phyloP scores from a whole-genome alignment of 306 rosid genomes.

The Dicorynia guianensis region DNA sequence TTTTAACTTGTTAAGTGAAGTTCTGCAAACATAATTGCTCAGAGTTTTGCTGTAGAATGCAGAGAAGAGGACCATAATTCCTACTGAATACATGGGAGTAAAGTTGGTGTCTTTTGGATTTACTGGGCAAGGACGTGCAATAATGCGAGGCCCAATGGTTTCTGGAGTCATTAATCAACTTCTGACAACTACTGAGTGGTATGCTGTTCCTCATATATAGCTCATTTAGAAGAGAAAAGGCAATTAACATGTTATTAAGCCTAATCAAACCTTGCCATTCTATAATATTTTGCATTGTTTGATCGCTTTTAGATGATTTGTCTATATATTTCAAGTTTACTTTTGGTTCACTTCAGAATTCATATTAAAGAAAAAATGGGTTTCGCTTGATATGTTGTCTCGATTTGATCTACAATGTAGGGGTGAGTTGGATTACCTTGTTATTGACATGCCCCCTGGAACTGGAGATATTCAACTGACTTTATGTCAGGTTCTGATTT shows the following conservation, averaged over 20 bases:
- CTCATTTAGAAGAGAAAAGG: slow-evolving; percentile 16
- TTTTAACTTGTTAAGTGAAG: slow-evolving; percentile 34
- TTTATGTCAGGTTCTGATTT: slow-evolving; percentile 83
- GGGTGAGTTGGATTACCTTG: slow-evolving; percentile 98
- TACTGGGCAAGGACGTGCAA: slow-evolving; percentile 97
- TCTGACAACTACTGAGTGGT: slow-evolving; percentile 94
- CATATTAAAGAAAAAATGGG: slow-evolving; percentile 21
- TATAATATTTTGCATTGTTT: background rate
- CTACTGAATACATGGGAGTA: slow-evolving; percentile 94
- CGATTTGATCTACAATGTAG: slow-evolving; percentile 54
- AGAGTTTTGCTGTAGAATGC: slow-evolving; percentile 63
- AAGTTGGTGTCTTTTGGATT: slow-evolving; percentile 97
- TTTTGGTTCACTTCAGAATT: background rate
- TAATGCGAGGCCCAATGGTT: slow-evolving; percentile 99
- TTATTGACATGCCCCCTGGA: slow-evolving; percentile 99
- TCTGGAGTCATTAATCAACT: slow-evolving; percentile 96
- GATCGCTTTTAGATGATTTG: background rate
- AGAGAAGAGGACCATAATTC: slow-evolving; percentile 84
- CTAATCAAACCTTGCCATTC: background rate
- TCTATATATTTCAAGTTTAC: slow-evolving; percentile 11
- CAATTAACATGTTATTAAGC: slow-evolving; percentile 23
- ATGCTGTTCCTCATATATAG: slow-evolving; percentile 24
- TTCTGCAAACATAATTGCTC: slow-evolving; percentile 42
- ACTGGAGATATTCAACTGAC: slow-evolving; percentile 99
- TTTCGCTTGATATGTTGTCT: background rate